Conservation (phyloP, 805 yeast genomes). For the Metschnikowia chrysomelidarum region DNA sequence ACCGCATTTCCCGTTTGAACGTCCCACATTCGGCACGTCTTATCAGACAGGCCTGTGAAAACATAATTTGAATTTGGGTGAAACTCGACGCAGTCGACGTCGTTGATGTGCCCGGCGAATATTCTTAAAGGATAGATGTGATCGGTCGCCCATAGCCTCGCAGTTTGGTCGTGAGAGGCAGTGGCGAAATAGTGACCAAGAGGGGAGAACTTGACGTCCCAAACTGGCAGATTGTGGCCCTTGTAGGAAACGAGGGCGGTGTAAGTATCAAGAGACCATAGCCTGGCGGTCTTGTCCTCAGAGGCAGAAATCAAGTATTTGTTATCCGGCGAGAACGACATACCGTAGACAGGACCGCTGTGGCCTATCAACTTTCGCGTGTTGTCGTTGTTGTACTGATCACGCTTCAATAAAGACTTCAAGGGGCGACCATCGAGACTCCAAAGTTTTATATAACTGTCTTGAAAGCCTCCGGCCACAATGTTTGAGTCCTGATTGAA, state of each 20-base stretch:
- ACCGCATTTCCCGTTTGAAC: constrained; percentile 84
- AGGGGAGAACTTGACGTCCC: constrained; percentile 96
- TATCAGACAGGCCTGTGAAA: constrained; percentile 93
- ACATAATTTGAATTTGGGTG: constrained; percentile 96
- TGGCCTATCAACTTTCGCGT: constrained; percentile 79
- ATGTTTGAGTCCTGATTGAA: constrained; percentile 85
- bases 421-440: constrained; percentile 88
- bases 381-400: constrained; percentile 46
- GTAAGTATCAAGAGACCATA: constrained; percentile 93
- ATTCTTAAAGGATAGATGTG: constrained; percentile 94
- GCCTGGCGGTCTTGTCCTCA: constrained; percentile 86
- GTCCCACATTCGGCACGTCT: constrained; percentile 98
- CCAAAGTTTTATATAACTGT: constrained; percentile 89
- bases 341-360: constrained; percentile 89
- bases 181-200: constrained; percentile 98
- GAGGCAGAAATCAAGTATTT: constrained; percentile 76
- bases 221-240: constrained; percentile 94
- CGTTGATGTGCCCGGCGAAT: constrained; percentile 96
- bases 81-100: constrained; percentile 91
- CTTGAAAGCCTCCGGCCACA: constrained; percentile 94
- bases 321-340: constrained; percentile 89
- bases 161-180: constrained; percentile 96
- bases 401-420: constrained; percentile 56
- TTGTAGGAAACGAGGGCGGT: constrained; percentile 89
- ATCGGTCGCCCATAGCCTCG: constrained; percentile 96